Conservation (phyloP, 805 yeast species). For the Metschnikowia dekortorum region DNA sequence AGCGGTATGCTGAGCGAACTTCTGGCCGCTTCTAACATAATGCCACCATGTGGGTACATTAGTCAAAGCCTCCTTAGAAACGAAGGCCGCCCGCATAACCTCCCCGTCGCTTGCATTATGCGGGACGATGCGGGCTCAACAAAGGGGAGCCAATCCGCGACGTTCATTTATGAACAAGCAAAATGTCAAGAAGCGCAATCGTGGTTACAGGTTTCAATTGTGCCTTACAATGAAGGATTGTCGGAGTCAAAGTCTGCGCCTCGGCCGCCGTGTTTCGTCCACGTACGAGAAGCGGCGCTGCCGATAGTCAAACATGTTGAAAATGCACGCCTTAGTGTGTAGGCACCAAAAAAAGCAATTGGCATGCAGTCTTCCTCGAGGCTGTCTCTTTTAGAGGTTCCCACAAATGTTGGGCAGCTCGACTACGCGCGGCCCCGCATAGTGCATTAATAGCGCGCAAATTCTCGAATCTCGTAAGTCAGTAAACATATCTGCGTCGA, state of each 20-base stretch:
- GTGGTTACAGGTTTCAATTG: too few relatives aligned
- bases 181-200: not conserved
- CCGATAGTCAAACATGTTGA: not conserved
- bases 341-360: not conserved
- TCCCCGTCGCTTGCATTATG: not conserved
- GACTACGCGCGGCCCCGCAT: not conserved
- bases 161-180: not conserved
- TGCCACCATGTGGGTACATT: too few relatives aligned
- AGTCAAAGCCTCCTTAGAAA: not conserved
- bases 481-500: not conserved
- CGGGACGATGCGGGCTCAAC: not conserved
- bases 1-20: too few relatives aligned
- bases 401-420: not conserved
- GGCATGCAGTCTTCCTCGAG: not conserved
- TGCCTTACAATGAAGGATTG: too few relatives aligned
- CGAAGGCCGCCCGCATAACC: not conserved
- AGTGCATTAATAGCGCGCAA: not conserved
- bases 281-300: not conserved
- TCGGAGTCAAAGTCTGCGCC: too few relatives aligned
- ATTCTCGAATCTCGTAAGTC: conserved; percentile 1
- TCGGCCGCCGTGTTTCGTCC: too few relatives aligned
- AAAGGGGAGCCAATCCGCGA: not conserved
- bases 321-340: not conserved
- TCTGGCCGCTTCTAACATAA: too few relatives aligned
- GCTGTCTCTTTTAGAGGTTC: not conserved